These are phyloP conservation scores for Salvia sclarea DNA, from an alignment of 305 asterid genomes.

Conservation along the genomic window DNA sequence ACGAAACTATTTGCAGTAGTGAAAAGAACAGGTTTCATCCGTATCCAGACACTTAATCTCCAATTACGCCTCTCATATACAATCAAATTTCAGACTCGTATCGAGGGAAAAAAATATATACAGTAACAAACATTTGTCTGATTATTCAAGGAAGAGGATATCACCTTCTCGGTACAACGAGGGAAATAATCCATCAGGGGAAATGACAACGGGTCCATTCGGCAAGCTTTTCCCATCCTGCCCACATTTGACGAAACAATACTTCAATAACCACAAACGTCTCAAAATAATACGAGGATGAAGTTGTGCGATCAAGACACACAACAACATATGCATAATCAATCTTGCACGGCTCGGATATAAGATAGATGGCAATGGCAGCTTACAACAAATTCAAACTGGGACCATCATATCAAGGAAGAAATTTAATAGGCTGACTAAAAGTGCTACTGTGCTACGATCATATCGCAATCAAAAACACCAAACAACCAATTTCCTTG, in stretches of 20 bases:
- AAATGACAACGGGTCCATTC: constrained; percentile 94
- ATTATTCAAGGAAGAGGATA: constrained; percentile 7
- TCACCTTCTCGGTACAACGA: constrained; percentile 93
- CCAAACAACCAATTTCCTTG: not conserved
- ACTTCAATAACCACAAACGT: constrained; percentile 17
- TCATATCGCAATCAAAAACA: constrained; percentile 11
- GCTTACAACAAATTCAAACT: not conserved
- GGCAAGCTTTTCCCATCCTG: constrained; percentile 99
- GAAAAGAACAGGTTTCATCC: not conserved
- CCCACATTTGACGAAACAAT: constrained; percentile 33
- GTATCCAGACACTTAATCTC: not conserved
- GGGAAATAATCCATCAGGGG: constrained; percentile 98
- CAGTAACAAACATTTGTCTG: not conserved
- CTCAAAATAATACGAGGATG: constrained; percentile 2
- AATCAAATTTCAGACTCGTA: not conserved
- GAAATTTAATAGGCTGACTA: not conserved
- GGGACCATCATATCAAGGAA: not conserved
- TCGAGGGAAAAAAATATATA: too few species aligned
- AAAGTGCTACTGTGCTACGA: not conserved
- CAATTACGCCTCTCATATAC: not conserved
- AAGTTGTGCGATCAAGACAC: constrained; percentile 5
- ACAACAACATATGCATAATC: not conserved
- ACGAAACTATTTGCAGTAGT: not conserved
- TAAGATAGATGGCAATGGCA: constrained; percentile 15
- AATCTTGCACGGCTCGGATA: not conserved